phyloP scores from a whole-genome alignment of 1,284 basidiomycete species.

The Ustilago xerochloae region DNA sequence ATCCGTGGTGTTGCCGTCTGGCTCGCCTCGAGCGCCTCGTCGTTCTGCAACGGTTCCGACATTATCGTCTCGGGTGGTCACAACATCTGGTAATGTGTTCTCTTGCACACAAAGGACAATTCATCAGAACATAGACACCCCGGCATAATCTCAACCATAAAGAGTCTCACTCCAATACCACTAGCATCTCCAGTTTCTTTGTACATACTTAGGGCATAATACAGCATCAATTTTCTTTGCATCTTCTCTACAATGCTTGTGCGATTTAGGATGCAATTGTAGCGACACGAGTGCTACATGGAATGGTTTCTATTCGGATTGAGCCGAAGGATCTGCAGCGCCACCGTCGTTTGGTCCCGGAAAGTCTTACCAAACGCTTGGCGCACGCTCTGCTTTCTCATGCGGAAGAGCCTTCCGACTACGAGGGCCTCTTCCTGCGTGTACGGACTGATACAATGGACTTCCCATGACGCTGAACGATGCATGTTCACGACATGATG shows the following conservation, averaged over 20 bases:
- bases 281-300: background rate
- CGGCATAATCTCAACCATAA: background rate
- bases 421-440: too few species aligned
- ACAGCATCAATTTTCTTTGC: conserved; percentile 19
- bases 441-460: too few species aligned
- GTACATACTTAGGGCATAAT: conserved; percentile 48
- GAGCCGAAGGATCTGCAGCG: background rate
- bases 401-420: too few species aligned
- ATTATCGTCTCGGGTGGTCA: conserved; percentile 68
- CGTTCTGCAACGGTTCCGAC: conserved; percentile 66
- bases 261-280: background rate
- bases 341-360: too few species aligned
- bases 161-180: conserved; percentile 1
- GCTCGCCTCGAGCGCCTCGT: conserved; percentile 75
- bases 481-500: too few species aligned
- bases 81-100: conserved; percentile 64
- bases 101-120: conserved; percentile 18
- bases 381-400: too few species aligned
- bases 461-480: too few species aligned
- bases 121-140: conserved; percentile 1
- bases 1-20: conserved; percentile 80
- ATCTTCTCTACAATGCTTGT: background rate
- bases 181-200: conserved; percentile 20
- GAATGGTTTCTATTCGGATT: background rate
- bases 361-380: too few species aligned